These are phyloP conservation scores for Aspergillus leporis DNA, from an alignment of 495 filamentous ascomycete genomes.

Conservation along the genomic window DNA sequence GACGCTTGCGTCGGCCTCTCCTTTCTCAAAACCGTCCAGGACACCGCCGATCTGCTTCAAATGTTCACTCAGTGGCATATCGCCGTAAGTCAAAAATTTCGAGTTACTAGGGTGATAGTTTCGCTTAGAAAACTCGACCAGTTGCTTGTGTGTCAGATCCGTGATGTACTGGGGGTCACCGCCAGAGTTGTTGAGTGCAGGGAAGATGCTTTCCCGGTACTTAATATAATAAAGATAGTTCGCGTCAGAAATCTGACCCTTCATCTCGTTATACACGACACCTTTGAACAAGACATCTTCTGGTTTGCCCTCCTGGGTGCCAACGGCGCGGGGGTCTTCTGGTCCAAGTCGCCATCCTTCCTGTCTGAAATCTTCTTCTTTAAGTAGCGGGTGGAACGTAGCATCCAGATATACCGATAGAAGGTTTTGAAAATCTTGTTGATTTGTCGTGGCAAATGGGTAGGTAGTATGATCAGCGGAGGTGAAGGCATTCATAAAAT, in stretches of 20 bases:
- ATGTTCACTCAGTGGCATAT: constrained; percentile 83
- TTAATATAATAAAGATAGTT: constrained; percentile 93
- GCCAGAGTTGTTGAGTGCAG: constrained; percentile 90
- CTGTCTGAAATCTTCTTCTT: constrained; percentile 88
- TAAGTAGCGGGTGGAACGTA: constrained; percentile 83
- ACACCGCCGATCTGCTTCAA: constrained; percentile 72
- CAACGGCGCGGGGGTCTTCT: constrained; percentile 68
- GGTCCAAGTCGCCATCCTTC: constrained; percentile 97
- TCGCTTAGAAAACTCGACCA: constrained; percentile 80
- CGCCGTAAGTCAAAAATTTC: constrained; percentile 92
- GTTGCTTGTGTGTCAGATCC: constrained; percentile 83
- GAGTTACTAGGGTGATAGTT: constrained; percentile 98
- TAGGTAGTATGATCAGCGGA: constrained; percentile 96
- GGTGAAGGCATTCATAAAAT: constrained; percentile 99
- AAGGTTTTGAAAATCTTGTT: constrained; percentile 91
- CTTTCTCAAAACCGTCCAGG: constrained; percentile 68
- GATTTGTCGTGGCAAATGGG: constrained; percentile 97
- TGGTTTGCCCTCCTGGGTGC: constrained; percentile 34
- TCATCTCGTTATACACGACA: constrained; percentile 99
- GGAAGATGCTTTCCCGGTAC: constrained; percentile 93
- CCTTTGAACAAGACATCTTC: constrained; percentile 87
- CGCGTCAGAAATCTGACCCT: constrained; percentile 96
- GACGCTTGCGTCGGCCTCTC: constrained; percentile 67
- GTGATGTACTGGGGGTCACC: constrained; percentile 96
- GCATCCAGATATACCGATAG: constrained; percentile 97